Evolutionary conservation across 2,329 filamentous ascomycete species (phyloP).

Genomic region (Tolypocladium pustulatum): DNA sequence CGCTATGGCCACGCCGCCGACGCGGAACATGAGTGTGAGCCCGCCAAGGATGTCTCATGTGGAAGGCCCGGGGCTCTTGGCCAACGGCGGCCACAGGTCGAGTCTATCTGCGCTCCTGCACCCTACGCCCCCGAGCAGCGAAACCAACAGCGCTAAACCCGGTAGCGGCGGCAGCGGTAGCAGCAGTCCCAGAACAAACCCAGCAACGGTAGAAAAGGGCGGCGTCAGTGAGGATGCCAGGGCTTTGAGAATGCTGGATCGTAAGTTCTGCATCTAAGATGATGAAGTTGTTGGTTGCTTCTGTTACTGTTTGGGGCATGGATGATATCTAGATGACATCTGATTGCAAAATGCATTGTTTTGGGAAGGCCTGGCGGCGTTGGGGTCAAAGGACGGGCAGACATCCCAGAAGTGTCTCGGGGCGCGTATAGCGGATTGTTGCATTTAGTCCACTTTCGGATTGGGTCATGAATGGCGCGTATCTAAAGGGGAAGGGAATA

Average conservation of each 20-base stretch:
- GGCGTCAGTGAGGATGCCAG: conserved; percentile 53
- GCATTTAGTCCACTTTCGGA: background rate
- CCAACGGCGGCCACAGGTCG: conserved; percentile 24
- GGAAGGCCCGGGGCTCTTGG: conserved; percentile 12
- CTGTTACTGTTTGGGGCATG: background rate
- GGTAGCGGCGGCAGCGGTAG: conserved; percentile 28
- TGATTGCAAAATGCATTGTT: background rate
- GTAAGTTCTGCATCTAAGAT: conserved; percentile 35
- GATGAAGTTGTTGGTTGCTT: background rate
- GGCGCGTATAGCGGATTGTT: background rate
- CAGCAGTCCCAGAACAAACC: conserved; percentile 25
- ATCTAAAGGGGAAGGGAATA: background rate
- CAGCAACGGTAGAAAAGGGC: conserved; percentile 17
- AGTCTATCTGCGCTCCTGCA: conserved; percentile 42
- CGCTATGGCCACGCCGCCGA: conserved; percentile 30
- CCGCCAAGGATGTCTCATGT: conserved; percentile 33
- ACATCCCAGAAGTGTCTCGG: background rate
- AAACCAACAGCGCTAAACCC: conserved; percentile 33
- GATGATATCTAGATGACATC: background rate
- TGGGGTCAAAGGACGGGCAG: background rate
- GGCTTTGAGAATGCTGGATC: conserved; percentile 55
- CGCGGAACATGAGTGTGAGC: conserved; percentile 35
- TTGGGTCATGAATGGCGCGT: background rate
- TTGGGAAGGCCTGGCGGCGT: background rate
- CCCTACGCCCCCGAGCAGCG: conserved; percentile 34